Conservation (phyloP, 2,329 filamentous ascomycete genomes). For the Didymella exigua region DNA sequence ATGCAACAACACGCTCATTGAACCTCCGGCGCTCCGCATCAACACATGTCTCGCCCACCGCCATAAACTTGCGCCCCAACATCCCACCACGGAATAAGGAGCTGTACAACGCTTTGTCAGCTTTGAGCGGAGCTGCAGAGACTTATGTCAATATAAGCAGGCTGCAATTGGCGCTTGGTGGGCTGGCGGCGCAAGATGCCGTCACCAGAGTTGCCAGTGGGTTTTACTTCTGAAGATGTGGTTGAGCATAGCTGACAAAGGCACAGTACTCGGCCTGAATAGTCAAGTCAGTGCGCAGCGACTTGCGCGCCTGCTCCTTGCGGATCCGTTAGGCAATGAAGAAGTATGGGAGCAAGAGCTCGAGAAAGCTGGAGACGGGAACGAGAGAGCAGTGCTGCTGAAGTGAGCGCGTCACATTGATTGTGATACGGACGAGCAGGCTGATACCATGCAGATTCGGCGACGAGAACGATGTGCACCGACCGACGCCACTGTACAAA, state of each 20-base stretch:
- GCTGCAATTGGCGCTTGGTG: conserved; percentile 72
- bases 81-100: conserved; percentile 61
- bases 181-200: conserved; percentile 61
- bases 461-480: conserved; percentile 54
- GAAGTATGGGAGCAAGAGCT: conserved; percentile 53
- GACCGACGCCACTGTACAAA: conserved; percentile 60
- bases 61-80: conserved; percentile 59
- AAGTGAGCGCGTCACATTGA: conserved; percentile 34
- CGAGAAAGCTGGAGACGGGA: conserved; percentile 33
- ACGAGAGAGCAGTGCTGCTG: conserved; percentile 50
- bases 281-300: conserved; percentile 62
- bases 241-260: conserved; percentile 25
- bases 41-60: conserved; percentile 57
- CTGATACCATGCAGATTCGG: conserved; percentile 57
- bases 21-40: conserved; percentile 44
- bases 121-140: conserved; percentile 66
- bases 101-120: conserved; percentile 64
- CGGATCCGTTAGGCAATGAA: conserved; percentile 52
- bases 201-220: conserved; percentile 62
- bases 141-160: conserved; percentile 71
- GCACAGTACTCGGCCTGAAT: conserved; percentile 57
- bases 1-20: conserved; percentile 27
- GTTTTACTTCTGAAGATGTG: conserved; percentile 34
- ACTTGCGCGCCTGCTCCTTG: conserved; percentile 67
- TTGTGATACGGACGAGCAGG: neutral